Conservation (phyloP, 2,329 filamentous ascomycete species). For the Balansia obtecta region DNA sequence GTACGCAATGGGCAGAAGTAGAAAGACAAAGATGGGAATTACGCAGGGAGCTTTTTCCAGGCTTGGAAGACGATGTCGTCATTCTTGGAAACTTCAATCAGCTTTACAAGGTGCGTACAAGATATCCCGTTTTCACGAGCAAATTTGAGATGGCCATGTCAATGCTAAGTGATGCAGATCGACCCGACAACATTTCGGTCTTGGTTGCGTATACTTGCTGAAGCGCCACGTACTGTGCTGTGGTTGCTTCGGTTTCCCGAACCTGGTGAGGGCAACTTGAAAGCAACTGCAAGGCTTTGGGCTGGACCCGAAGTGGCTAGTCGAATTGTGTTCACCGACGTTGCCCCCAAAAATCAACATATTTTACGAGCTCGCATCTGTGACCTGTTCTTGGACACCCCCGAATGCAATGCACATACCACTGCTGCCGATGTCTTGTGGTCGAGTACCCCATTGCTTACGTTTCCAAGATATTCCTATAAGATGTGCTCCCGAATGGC, state of each 20-base stretch:
- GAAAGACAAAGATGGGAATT: conserved; percentile 75
- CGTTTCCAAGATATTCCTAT: conserved; percentile 80
- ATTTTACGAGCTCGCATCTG: conserved; percentile 85
- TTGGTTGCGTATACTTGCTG: conserved; percentile 83
- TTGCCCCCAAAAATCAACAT: conserved; percentile 87
- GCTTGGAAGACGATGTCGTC: conserved; percentile 66
- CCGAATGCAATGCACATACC: conserved; percentile 96
- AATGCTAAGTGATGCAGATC: conserved; percentile 45
- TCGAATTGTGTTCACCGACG: conserved; percentile 88
- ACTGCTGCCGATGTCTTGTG: conserved; percentile 93
- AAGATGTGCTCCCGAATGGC: conserved; percentile 99
- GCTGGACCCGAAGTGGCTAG: conserved; percentile 73
- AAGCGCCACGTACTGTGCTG: conserved; percentile 74
- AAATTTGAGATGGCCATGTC: background rate
- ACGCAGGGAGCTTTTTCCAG: conserved; percentile 84
- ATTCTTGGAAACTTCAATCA: conserved; percentile 98
- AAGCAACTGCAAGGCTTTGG: conserved; percentile 70
- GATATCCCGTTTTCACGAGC: background rate
- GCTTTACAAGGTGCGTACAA: conserved; percentile 70
- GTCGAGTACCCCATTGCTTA: conserved; percentile 89
- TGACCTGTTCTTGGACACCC: conserved; percentile 91
- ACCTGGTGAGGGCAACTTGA: conserved; percentile 75
- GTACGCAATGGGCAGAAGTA: conserved; percentile 72
- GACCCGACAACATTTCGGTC: conserved; percentile 92
- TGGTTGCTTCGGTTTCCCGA: conserved; percentile 98